phyloP scores from a whole-genome alignment of 495 filamentous ascomycete genomes.

The Penicillium fimorum region DNA sequence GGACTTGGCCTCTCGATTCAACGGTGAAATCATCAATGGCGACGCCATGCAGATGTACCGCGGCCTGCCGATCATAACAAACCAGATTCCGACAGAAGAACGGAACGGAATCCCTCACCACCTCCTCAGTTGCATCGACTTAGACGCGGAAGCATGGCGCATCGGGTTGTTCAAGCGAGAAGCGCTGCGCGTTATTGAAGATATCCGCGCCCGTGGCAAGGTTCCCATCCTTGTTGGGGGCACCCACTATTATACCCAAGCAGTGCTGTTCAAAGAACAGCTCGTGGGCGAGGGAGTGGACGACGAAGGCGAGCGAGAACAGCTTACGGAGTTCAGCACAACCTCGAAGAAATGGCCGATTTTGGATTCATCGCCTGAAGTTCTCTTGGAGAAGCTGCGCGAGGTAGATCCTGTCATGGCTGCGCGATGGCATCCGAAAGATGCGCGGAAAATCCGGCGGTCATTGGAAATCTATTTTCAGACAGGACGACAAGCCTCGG shows the following conservation, averaged over 20 bases:
- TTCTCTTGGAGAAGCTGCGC: slow-evolving; percentile 66
- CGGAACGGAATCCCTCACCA: slow-evolving; percentile 85
- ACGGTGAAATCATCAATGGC: slow-evolving; percentile 96
- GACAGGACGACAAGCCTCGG: slow-evolving; percentile 75
- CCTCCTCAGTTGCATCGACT: slow-evolving; percentile 70
- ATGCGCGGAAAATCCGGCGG: slow-evolving; percentile 81
- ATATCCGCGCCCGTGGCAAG: slow-evolving; percentile 72
- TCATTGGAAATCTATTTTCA: slow-evolving; percentile 86
- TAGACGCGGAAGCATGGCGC: slow-evolving; percentile 77
- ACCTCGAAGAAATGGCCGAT: slow-evolving; percentile 61
- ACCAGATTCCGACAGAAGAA: slow-evolving; percentile 77
- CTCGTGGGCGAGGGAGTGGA: slow-evolving; percentile 47
- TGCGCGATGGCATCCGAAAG: slow-evolving; percentile 88
- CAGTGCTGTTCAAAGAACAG: slow-evolving; percentile 72
- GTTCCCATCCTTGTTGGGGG: slow-evolving; percentile 92
- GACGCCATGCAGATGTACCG: slow-evolving; percentile 99
- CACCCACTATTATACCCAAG: slow-evolving; percentile 91
- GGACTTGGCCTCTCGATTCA: slow-evolving; percentile 75
- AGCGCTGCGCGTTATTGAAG: slow-evolving; percentile 66
- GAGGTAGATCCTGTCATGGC: slow-evolving; percentile 90
- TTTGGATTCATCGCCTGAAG: slow-evolving; percentile 63
- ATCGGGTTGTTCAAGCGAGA: slow-evolving; percentile 71
- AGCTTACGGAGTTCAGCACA: slow-evolving; percentile 14
- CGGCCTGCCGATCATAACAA: slow-evolving; percentile 92
- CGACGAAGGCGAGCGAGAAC: slow-evolving; percentile 26